Base-by-base conservation (phyloP, 805 yeast genomes). In the Metschnikowia lochheadii region DNA sequence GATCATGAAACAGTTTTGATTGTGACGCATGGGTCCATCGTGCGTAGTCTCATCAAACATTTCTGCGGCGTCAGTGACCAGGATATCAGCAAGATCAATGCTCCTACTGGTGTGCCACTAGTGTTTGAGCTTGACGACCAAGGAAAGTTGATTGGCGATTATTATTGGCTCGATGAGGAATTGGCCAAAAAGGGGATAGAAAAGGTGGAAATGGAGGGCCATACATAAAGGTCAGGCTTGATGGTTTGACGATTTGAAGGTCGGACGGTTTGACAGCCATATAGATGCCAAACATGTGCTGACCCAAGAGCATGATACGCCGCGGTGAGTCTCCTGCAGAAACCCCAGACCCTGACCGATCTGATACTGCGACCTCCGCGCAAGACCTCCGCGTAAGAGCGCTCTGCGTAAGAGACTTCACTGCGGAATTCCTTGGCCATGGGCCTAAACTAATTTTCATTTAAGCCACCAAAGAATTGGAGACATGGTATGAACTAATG, bases 21-120 rank as follows among this genome's bases (percentile, higher is more conserved):
- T 14, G 76, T 72, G 13, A 70, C 77, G 10, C 78, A 73, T 53
- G 78, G 78, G 5, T 67, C 73, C 38, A 64, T 72, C 14, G 76
- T 71, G 11, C 64, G 78, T 49, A 67, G 74, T 44, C 56, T 73
- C 31, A 73, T 72, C 33, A 73, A 73, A 57, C 64, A 69, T 46
- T 62, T 73, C 31, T 63, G 63, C 42, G 59, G 62, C 32, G 67
- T 72, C 26, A 63, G 68, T 46, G 75, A 73, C 55, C 64, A 63
- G 34, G 71, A 67, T 47, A 72, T 73, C 32, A 64, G 69, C 39
- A 63, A 66, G 40, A 69, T 73, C 48, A 72, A 73, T 53, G 73
- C 72, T 2, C 77, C 78, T 17, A 73, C 77, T 1, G 78, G 77
- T 1, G 66, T 73, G 3, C 78, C 78, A 8, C 58, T 72, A n/a